phyloP scores from a whole-genome alignment of 1,284 basidiomycete genomes.

The Tilletia caries region DNA sequence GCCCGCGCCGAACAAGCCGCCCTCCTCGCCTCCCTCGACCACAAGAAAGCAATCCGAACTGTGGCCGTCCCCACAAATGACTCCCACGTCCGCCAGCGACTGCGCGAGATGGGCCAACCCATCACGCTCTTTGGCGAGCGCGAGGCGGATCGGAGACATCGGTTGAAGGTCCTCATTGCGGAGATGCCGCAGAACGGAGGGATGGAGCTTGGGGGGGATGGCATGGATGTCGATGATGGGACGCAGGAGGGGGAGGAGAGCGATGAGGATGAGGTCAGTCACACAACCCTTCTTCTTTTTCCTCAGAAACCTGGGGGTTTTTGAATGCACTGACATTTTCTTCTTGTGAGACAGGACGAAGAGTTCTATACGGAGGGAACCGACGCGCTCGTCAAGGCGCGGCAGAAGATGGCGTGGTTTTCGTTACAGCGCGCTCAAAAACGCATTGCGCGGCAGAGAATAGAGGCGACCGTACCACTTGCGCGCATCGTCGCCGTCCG shows the following conservation, averaged over 20 bases:
- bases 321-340: neutral
- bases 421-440: conserved; percentile 92
- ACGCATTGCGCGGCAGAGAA: conserved; percentile 80
- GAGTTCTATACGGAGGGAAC: conserved; percentile 95
- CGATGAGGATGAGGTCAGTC: conserved; percentile 32
- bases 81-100: conserved; percentile 76
- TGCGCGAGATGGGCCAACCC: conserved; percentile 90
- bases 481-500: conserved; percentile 84
- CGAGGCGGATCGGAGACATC: conserved; percentile 71
- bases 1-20: conserved; percentile 3
- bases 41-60: conserved; percentile 86
- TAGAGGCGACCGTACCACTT: conserved; percentile 82
- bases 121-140: conserved; percentile 95
- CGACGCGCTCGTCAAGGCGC: conserved; percentile 75
- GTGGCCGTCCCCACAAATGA: conserved; percentile 97
- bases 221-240: conserved; percentile 58
- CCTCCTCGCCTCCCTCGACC: conserved; percentile 62
- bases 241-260: conserved; percentile 64
- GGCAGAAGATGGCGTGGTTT: conserved; percentile 80
- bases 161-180: conserved; percentile 84
- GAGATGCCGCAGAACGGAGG: conserved; percentile 65
- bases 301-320: conserved; percentile 2
- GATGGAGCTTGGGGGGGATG: conserved; percentile 57
- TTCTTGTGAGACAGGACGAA: conserved; percentile 63
- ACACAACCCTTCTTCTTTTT: conserved; percentile 12